Conservation (phyloP, 2,329 filamentous ascomycete species). For the Penicillium sp. region DNA sequence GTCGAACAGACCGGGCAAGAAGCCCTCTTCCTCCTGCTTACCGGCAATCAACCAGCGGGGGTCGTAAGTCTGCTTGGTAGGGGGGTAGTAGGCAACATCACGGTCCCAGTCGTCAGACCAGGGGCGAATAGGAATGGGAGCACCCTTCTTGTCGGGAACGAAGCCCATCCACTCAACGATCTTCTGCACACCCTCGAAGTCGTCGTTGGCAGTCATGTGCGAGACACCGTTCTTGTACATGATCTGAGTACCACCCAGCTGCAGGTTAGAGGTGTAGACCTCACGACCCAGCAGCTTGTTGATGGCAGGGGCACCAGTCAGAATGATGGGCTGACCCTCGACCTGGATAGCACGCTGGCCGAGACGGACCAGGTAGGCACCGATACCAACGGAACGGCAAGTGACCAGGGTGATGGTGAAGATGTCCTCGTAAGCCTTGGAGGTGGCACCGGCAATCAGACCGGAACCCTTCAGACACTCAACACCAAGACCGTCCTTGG, state of each 20-base stretch:
- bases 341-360: constrained; percentile 98
- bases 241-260: constrained; percentile 99
- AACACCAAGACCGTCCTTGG: constrained; percentile 94
- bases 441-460: constrained; percentile 97
- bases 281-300: constrained; percentile 98
- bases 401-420: constrained; percentile 98
- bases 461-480: constrained; percentile 96
- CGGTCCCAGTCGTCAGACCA: constrained; percentile 89
- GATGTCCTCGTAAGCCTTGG: constrained; percentile 96
- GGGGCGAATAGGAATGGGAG: constrained; percentile 88
- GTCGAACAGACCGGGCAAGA: constrained; percentile 91
- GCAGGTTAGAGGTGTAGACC: constrained; percentile 98
- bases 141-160: constrained; percentile 92
- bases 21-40: constrained; percentile 80
- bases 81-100: constrained; percentile 79
- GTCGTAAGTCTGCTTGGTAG: constrained; percentile 84
- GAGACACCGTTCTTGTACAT: constrained; percentile 99
- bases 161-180: constrained; percentile 99
- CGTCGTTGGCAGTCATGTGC: constrained; percentile 96
- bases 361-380: constrained; percentile 96
- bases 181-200: constrained; percentile 96
- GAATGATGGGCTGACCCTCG: constrained; percentile 97
- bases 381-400: constrained; percentile 97
- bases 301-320: constrained; percentile 94
- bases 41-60: constrained; percentile 92